These are phyloP conservation scores for Schwanniomyces etchellsii DNA, from an alignment of 1,139 yeast genomes.

Conservation along the genomic window DNA sequence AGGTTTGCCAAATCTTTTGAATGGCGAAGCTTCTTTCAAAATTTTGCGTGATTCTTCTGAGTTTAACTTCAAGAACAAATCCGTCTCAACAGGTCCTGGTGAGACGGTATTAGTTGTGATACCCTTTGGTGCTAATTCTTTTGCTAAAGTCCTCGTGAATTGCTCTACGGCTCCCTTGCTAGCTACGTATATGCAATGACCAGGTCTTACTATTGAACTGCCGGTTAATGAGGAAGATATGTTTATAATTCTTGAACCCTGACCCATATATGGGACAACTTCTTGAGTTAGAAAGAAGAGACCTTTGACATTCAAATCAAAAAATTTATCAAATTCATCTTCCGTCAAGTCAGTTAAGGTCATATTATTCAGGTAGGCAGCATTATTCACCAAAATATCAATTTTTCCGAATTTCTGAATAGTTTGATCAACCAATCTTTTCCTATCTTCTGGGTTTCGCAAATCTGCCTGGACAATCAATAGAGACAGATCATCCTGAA, in stretches of 20 bases:
- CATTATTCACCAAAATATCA: slow-evolving; percentile 1
- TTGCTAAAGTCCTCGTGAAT: slow-evolving; percentile 1
- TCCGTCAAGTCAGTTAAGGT: neutral
- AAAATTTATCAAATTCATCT: neutral
- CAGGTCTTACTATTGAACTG: slow-evolving; percentile 1
- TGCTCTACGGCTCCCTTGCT: slow-evolving; percentile 2
- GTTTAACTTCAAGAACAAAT: slow-evolving; percentile 1
- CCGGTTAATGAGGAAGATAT: slow-evolving; percentile 1
- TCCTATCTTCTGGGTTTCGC: neutral
- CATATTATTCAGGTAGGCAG: neutral
- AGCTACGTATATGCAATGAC: slow-evolving; percentile 1
- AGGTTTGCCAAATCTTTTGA: slow-evolving; percentile 1
- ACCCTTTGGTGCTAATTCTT: slow-evolving; percentile 1
- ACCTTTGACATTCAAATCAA: neutral
- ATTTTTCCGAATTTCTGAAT: slow-evolving; percentile 1
- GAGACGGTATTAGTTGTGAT: slow-evolving; percentile 1
- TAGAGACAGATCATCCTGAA: neutral
- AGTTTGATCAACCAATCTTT: neutral
- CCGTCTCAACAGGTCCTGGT: slow-evolving; percentile 2
- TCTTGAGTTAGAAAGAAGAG: neutral
- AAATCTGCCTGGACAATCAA: slow-evolving; percentile 1
- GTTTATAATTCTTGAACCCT: slow-evolving; percentile 1
- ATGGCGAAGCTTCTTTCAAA: neutral
- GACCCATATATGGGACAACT: neutral
- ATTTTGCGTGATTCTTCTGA: neutral